Evolutionary conservation across 805 yeast genomes (phyloP).

Genomic region (Starmera pachycereana): DNA sequence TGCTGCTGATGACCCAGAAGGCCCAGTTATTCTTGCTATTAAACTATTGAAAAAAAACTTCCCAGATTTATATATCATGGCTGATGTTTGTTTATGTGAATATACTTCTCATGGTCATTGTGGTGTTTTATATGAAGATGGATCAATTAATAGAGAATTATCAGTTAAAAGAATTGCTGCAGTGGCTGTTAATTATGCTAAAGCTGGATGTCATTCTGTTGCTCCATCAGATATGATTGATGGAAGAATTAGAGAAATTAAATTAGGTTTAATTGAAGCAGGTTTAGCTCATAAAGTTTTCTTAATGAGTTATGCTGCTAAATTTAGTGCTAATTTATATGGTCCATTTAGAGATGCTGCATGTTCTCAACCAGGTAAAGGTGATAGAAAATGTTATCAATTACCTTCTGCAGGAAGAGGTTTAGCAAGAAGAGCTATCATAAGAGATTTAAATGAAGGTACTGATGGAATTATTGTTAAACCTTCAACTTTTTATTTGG

Average conservation of each 20-base stretch:
- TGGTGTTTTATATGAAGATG: constrained; percentile 83
- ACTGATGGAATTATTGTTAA: constrained; percentile 93
- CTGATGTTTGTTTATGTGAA: constrained; percentile 96
- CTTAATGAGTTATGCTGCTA: constrained; percentile 91
- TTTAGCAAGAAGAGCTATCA: constrained; percentile 82
- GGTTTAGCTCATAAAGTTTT: constrained; percentile 80
- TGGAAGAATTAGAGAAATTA: constrained; percentile 85
- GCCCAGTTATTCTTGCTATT: constrained; percentile 83
- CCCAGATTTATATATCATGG: constrained; percentile 79
- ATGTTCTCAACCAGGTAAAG: constrained; percentile 77
- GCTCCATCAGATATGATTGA: constrained; percentile 99
- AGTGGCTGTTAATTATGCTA: constrained; percentile 90
- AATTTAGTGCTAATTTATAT: constrained; percentile 81
- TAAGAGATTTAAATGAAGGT: constrained; percentile 83
- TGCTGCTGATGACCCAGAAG: constrained; percentile 91
- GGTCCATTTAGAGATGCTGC: constrained; percentile 99
- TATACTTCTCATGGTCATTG: constrained; percentile 98
- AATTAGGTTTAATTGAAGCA: constrained; percentile 69
- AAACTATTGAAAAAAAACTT: constrained; percentile 51
- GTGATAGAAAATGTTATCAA: constrained; percentile 90
- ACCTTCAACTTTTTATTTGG: constrained; percentile 93
- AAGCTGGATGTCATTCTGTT: constrained; percentile 90
- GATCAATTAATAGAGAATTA: constrained; percentile 62
- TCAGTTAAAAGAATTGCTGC: constrained; percentile 82
- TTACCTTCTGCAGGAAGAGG: constrained; percentile 91